Evolutionary conservation across 768 basidiomycete species (phyloP).

Genomic region (Pulveroboletus sp.): DNA sequence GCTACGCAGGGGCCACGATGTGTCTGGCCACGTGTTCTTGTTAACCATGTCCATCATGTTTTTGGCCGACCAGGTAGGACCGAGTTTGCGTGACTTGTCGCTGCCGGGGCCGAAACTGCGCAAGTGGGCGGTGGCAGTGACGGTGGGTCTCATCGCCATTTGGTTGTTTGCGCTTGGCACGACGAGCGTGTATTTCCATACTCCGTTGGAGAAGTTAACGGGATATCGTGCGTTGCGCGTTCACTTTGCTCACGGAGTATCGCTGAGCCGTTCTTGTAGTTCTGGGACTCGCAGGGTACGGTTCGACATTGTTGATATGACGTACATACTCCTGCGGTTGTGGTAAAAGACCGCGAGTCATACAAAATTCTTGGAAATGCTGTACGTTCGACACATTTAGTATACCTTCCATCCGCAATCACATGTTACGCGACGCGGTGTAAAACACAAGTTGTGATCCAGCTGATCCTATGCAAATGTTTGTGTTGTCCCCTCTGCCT

Average conservation of each 20-base stretch:
- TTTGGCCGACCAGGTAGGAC: conserved; percentile 68
- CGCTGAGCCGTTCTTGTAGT: conserved; percentile 25
- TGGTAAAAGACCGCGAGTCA: background rate
- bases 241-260: background rate
- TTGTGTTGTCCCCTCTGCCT: no score
- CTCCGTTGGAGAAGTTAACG: conserved; percentile 80
- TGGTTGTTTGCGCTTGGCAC: conserved; percentile 76
- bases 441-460: no score
- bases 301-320: conserved; percentile 27
- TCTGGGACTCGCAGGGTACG: conserved; percentile 36
- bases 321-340: background rate
- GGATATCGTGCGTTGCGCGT: conserved; percentile 64
- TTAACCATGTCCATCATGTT: conserved; percentile 77
- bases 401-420: no score
- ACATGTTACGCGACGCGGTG: no score
- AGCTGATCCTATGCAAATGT: no score
- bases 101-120: conserved; percentile 43
- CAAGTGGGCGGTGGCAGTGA: conserved; percentile 43
- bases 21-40: conserved; percentile 92
- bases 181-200: conserved; percentile 89
- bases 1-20: conserved; percentile 80
- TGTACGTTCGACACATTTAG: no score
- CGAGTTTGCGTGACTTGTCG: conserved; percentile 40
- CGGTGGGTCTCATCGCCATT: conserved; percentile 47
- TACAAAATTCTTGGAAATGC: no score